A percentile compares a stretch with the other conserved stretches of the same genome.
Evolutionary conservation across 2,329 filamentous ascomycete genomes (phyloP).

Genomic region (Dryadomyces quercus-mongolicae): DNA sequence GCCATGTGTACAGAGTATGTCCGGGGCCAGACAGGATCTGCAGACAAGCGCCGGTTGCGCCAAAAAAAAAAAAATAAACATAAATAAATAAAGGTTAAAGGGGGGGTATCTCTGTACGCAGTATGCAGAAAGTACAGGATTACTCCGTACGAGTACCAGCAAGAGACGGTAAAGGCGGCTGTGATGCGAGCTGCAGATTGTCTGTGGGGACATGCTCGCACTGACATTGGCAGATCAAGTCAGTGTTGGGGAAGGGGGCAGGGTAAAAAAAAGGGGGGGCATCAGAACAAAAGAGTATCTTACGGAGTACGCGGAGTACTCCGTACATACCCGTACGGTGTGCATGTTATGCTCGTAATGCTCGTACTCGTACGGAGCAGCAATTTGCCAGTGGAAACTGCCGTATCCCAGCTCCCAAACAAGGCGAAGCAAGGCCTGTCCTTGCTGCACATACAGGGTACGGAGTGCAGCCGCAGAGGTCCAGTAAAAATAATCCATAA

Average conservation of each 20-base stretch:
- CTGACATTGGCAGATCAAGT: not conserved
- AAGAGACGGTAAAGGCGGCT: not conserved
- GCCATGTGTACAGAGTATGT: too few relatives aligned
- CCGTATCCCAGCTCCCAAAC: too few relatives aligned
- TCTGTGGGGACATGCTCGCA: not conserved
- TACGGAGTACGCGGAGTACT: not conserved
- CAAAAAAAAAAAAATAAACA: not conserved
- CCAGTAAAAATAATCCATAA: not conserved
- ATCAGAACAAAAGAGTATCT: not conserved
- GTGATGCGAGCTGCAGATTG: not conserved
- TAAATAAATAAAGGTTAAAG: not conserved
- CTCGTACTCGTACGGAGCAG: too few relatives aligned
- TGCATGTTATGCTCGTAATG: too few relatives aligned
- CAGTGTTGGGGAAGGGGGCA: not conserved
- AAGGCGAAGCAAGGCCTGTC: too few relatives aligned
- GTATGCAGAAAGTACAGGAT: not conserved
- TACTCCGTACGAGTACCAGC: too few relatives aligned
- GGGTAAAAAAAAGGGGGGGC: not conserved
- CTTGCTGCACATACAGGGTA: too few relatives aligned
- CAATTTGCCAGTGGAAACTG: too few relatives aligned
- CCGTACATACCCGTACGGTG: not conserved
- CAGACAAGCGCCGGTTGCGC: not conserved
- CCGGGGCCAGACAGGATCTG: not conserved
- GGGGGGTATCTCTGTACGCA: not conserved
- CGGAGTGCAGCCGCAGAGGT: too few relatives aligned